Base-by-base conservation (phyloP, 2,329 filamentous ascomycete genomes). In the Arthrobotrys megalospora region DNA sequence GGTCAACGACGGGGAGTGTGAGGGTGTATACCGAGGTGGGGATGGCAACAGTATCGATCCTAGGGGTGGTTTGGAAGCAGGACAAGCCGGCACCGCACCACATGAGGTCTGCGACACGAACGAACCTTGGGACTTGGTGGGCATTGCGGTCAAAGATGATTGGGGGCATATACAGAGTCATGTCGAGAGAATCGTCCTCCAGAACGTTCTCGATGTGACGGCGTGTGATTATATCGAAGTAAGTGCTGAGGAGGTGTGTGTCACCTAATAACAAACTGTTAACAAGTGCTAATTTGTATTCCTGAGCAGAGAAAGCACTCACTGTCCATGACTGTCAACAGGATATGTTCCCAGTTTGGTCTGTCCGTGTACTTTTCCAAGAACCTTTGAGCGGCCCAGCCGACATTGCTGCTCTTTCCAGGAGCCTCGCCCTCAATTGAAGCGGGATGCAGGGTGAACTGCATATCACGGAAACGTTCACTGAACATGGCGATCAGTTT, bases 101-200 rank as follows among this genome's bases (percentile, higher is more conserved):
- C 76, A 93, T 86, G 67, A 93, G 87, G 82, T 93, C 91, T 62
- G 91, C 91, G 34, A 92, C 90, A 41, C 91, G 89, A 68, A 93
- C 91, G 41, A 92, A 85, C 16, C 89, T 87, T 12, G 91, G 90
- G 1, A 92, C 90, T 45, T 85, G 87, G 83, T 92, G 89, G 6
- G 91, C 89, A 81, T 93, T 93, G 80, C 91, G 89, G 82, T 93
- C 91, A 80, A 93, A 93, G 78, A 93, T 89, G 77, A 93, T 91
- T 16, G 91, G 91, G 8, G 90, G 90, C 10, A 90, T 87, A 82
- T 93, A 93, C 34, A 93, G 83, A 0, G 91, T 91, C 28, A 88
- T 91, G 36, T 85, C 83, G 12, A 89, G 88, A 12, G 89, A 90
- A 55, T 90, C 88, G 4, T 89, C 88, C 80, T 90, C 85, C 8